phyloP scores from a whole-genome alignment of 768 basidiomycete genomes.

The Rhizopogon roseolus region DNA sequence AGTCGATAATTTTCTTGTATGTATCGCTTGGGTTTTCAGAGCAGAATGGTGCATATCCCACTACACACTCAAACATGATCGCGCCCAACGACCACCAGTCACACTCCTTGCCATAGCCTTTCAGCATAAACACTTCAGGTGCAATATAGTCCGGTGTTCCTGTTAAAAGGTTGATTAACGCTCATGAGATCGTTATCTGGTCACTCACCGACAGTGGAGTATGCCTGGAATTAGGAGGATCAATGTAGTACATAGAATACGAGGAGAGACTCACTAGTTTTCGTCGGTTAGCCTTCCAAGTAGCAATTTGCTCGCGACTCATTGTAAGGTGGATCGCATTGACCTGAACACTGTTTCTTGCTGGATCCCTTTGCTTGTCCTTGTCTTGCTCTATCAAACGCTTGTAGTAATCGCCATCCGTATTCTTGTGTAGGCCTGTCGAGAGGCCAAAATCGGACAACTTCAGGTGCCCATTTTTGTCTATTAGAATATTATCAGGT shows the following conservation, averaged over 20 bases:
- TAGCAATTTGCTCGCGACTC: conserved; percentile 94
- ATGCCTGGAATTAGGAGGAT: conserved; percentile 54
- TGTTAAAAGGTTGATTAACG: conserved; percentile 6
- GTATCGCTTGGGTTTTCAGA: conserved; percentile 96
- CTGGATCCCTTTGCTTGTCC: conserved; percentile 55
- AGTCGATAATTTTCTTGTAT: conserved; percentile 97
- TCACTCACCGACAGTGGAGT: conserved; percentile 70
- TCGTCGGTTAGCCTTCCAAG: conserved; percentile 97
- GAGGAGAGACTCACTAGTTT: conserved; percentile 61
- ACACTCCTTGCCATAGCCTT: conserved; percentile 97
- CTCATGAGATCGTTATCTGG: background rate
- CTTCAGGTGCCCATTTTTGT: conserved; percentile 95
- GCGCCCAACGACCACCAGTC: conserved; percentile 99
- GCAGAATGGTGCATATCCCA: conserved; percentile 98
- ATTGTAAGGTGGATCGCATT: conserved; percentile 97
- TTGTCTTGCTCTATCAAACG: conserved; percentile 78
- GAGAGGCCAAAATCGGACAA: conserved; percentile 98
- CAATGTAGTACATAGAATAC: background rate
- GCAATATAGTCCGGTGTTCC: conserved; percentile 66
- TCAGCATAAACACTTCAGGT: conserved; percentile 94
- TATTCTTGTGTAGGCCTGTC: conserved; percentile 94
- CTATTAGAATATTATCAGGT: conserved; percentile 98
- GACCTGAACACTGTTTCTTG: conserved; percentile 94
- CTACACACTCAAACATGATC: conserved; percentile 98
- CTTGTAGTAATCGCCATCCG: conserved; percentile 93